Evolutionary conservation across 257 asterid genomes (phyloP), one percentile per base, ranked within the genome.

Genomic region (Gentiana dahurica): DNA sequence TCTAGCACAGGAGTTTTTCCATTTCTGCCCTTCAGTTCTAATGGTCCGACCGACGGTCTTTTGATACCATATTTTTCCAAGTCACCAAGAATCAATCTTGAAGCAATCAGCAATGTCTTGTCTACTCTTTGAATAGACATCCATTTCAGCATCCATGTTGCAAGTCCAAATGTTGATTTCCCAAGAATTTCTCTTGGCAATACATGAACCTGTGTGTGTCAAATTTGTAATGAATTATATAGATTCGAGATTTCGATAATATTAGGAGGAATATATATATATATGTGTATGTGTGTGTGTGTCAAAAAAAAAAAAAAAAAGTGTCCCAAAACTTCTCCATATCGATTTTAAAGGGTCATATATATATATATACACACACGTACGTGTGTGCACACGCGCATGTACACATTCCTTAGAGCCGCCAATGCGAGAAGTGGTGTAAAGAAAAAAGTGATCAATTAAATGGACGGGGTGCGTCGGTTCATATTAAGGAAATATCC

Each of bases 1-100:
- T 91, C 98, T 57, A 91, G 66, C 3, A 91, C 98, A 5, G 98
- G 98, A 33, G 98, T 87, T 54, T 81, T 91, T 34, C 98, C 98
- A 60, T 70, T 58, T 12, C 57, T 79, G 68, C 75, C 72, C 57
- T 91, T 91, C 34, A 87, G 84, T 83, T 91, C 71, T 53, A 91
- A 65, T 54, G 98, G 98, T 46, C 96, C 98, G 53, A 55, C 60
- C 0, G 36, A 13, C 45, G 98, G 96, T 82, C 88, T 78, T 36
- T 68, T 87, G 7, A 91, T 66, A 51, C 96, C 96, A 60, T 77
- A 80, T 43, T 73, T 80, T 43, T 75, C 90, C 13, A 74, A 60
- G 65, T 75, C 69, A 34, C 98, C 98, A 44, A 91, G 85, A 15
- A 78, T 58, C 64, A 87, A 58, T 45, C 85, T 73, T 50, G 95